Percentiles rank a stretch among this genome's conserved stretches.
These are phyloP conservation scores for Backusella sp. DNA, from an alignment of 192 early-diverging fungal genomes.

Conservation along the genomic window DNA sequence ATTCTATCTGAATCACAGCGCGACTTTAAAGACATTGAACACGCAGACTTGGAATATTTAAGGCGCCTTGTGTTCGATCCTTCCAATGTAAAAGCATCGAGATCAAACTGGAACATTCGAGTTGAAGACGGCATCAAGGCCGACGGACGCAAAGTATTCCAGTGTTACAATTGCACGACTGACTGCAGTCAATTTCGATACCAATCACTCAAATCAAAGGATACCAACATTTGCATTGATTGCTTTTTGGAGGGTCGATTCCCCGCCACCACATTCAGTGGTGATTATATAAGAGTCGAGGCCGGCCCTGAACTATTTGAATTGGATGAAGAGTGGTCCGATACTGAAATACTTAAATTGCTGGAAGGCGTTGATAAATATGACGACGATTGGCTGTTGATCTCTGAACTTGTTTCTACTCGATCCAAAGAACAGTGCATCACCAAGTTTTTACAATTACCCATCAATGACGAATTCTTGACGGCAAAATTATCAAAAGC, in stretches of 20 bases:
- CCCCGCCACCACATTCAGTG: slow-evolving; percentile 73
- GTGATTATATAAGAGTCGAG: slow-evolving; percentile 87
- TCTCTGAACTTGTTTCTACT: slow-evolving; percentile 91
- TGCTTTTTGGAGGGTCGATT: slow-evolving; percentile 96
- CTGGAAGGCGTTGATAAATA: slow-evolving; percentile 93
- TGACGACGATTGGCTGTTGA: slow-evolving; percentile 91
- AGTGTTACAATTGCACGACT: slow-evolving; percentile 82
- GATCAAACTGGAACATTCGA: slow-evolving; percentile 17
- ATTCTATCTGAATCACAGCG: slow-evolving; percentile 58
- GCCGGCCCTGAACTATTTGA: slow-evolving; percentile 44
- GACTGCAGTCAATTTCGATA: slow-evolving; percentile 81
- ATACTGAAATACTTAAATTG: slow-evolving; percentile 83
- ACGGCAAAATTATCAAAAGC: slow-evolving; percentile 30
- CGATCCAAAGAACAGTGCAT: slow-evolving; percentile 90
- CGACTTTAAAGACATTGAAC: slow-evolving; percentile 10
- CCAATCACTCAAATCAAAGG: slow-evolving; percentile 71
- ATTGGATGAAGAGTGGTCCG: slow-evolving; percentile 74
- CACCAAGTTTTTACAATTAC: slow-evolving; percentile 82
- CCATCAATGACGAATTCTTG: slow-evolving; percentile 84
- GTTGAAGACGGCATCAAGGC: slow-evolving; percentile 42
- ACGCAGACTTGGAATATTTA: slow-evolving; percentile 22
- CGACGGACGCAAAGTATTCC: slow-evolving; percentile 47
- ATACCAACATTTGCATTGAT: slow-evolving; percentile 78
- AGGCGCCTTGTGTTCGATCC: slow-evolving; percentile 36
- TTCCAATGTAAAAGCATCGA: slow-evolving; percentile 43